These are phyloP conservation scores for Darksidea phi DNA, from an alignment of 495 filamentous ascomycete species.

Conservation along the genomic window DNA sequence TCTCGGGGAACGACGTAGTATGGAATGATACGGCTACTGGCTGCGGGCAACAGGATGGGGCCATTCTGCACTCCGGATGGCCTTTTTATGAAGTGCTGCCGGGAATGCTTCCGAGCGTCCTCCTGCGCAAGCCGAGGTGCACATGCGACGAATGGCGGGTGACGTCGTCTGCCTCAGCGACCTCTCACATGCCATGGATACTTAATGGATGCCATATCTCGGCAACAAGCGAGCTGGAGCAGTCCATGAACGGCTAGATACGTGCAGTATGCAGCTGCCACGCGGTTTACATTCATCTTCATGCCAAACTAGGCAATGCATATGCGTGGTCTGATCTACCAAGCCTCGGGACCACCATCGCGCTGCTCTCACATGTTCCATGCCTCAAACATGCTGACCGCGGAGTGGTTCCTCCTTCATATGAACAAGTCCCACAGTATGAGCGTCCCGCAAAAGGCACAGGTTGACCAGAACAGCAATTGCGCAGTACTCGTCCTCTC, in stretches of 20 bases:
- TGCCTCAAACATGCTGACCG: too few relatives aligned
- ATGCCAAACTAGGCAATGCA: too few relatives aligned
- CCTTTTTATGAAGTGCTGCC: not conserved
- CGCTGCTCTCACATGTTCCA: not conserved
- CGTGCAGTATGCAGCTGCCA: not conserved
- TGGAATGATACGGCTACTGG: not conserved
- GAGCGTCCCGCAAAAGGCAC: conserved; percentile 74
- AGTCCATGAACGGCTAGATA: not conserved
- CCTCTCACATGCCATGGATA: not conserved
- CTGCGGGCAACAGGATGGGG: not conserved
- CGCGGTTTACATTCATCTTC: not conserved
- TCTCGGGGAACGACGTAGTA: conserved; percentile 9
- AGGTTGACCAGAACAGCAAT: conserved; percentile 84
- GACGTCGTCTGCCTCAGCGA: not conserved
- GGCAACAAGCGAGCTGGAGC: not conserved
- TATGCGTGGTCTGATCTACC: not conserved
- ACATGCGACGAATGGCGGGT: not conserved
- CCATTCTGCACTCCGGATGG: not conserved
- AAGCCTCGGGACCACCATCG: not conserved
- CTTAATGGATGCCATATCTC: not conserved
- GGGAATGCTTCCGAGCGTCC: not conserved
- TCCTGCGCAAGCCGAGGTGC: not conserved
- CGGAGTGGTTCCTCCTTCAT: too few relatives aligned
- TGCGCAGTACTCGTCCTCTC: conserved; percentile 79
- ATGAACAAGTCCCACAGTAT: conserved; percentile 94